Evolutionary conservation across 1,284 basidiomycete species (phyloP), one percentile per base, ranked within the genome.

Genomic region (Acaromyces ingoldii): DNA sequence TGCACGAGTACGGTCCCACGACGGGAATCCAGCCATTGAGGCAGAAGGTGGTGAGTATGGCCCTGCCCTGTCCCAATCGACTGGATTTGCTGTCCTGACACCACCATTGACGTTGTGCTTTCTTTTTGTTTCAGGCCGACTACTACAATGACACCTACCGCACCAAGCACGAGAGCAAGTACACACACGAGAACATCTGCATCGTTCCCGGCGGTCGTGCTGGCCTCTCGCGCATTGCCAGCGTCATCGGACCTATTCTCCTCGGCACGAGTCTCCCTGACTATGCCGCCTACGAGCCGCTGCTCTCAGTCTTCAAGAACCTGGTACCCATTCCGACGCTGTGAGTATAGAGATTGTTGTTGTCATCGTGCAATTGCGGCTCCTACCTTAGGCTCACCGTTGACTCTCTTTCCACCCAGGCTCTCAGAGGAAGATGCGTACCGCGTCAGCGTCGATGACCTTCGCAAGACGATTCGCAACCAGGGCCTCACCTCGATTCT

Each of bases 121-220:
- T n/a, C 31, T 33, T 33, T 10, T 33, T 33, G 10, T 33, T n/a
- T 17, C 6, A 13, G 11, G 51, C 49, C 21, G 77, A 88, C 57
- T 76, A 91, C 49, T 95, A 96, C 80, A 96, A 96, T 72, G 78
- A 82, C 47, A 88, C 86, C 6, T 95, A 92, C 75, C 83, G 91
- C 26, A 77, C 87, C 66, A 86, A 83, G 41, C 89, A 87, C 75
- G 62, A 76, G 5, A 89, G 85, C 62, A 81, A 91, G 66, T 95
- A 95, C 75, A 91, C 89, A 0, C 85, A 82, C 62, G 89, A 91
- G 77, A 95, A 95, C 71, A 78, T 81, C 10, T 90, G 89, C 70
- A 89, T 91, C 63, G 89, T 91, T 5, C 90, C 91, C 24, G 91
- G 90, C 48, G 91, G 91, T 6, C 84, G 90, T 40, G 81, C 90